Evolutionary conservation across 148 eudicot species (phyloP).

Genomic region (Fallopia convolvulus): DNA sequence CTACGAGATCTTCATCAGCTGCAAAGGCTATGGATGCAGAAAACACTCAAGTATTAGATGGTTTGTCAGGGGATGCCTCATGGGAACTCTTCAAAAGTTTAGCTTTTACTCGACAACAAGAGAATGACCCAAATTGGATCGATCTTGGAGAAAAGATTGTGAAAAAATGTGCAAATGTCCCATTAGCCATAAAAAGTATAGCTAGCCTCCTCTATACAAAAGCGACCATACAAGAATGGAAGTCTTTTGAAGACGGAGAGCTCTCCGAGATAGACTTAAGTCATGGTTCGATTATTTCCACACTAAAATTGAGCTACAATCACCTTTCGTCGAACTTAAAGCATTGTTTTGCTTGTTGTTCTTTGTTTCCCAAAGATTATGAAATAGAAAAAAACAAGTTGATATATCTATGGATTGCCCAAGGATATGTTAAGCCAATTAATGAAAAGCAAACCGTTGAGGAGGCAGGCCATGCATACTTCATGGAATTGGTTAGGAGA

Average conservation of each 20-base stretch:
- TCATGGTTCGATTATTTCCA: background rate
- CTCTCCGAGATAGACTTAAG: conserved; percentile 9
- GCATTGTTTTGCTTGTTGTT: conserved; percentile 14
- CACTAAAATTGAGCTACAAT: background rate
- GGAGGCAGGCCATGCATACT: background rate
- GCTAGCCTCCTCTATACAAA: conserved; percentile 15
- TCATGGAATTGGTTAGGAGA: background rate
- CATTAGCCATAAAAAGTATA: conserved; percentile 20
- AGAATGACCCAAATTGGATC: background rate
- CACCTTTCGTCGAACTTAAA: background rate
- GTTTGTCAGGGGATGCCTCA: conserved; percentile 17
- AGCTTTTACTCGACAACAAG: background rate
- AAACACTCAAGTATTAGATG: conserved; percentile 1
- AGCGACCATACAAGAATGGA: conserved; percentile 13
- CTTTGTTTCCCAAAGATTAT: background rate
- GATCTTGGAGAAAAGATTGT: conserved; percentile 20
- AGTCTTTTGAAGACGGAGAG: background rate
- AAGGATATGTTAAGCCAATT: background rate
- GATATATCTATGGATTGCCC: conserved; percentile 9
- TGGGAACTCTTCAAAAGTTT: conserved; percentile 19
- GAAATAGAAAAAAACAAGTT: background rate
- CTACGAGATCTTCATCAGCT: background rate
- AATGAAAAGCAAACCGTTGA: background rate
- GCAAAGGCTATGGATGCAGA: background rate
- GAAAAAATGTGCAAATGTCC: conserved; percentile 21